phyloP scores from a whole-genome alignment of 805 yeast genomes.

The Millerago galiae region DNA sequence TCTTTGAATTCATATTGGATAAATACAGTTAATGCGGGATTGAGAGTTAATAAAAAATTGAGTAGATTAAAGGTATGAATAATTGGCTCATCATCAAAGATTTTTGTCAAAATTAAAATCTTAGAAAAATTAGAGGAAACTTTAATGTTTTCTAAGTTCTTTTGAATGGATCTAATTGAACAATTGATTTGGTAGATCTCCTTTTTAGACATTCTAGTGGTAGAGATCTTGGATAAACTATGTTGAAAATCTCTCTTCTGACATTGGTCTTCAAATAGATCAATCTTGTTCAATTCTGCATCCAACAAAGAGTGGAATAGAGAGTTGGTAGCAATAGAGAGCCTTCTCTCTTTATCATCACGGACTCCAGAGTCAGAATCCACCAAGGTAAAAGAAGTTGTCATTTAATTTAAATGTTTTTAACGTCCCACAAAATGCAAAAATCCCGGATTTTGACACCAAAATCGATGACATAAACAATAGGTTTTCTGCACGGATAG shows the following conservation, averaged over 20 bases:
- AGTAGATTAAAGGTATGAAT: slow-evolving; percentile 20
- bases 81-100: slow-evolving; percentile 27
- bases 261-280: slow-evolving; percentile 17
- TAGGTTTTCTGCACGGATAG: too few species aligned
- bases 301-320: slow-evolving; percentile 22
- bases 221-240: slow-evolving; percentile 10
- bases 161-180: slow-evolving; percentile 25
- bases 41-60: slow-evolving; percentile 17
- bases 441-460: not conserved
- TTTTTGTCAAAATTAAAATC: slow-evolving; percentile 26
- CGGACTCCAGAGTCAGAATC: not conserved
- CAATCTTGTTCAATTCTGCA: slow-evolving; percentile 22
- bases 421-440: not conserved
- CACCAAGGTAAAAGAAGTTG: not conserved
- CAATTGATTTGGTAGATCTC: slow-evolving; percentile 22
- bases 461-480: too few species aligned
- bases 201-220: slow-evolving; percentile 23
- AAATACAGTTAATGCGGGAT: slow-evolving; percentile 13
- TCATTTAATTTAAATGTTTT: not conserved
- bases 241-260: slow-evolving; percentile 13
- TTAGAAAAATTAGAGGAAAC: slow-evolving; percentile 21
- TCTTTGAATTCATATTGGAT: slow-evolving; percentile 17
- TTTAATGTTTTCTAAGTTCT: slow-evolving; percentile 24
- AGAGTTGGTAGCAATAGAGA: slow-evolving; percentile 20
- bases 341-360: slow-evolving; percentile 5